phyloP scores from a whole-genome alignment of 192 early-diverging fungal species.

The Linnemannia elongata region DNA sequence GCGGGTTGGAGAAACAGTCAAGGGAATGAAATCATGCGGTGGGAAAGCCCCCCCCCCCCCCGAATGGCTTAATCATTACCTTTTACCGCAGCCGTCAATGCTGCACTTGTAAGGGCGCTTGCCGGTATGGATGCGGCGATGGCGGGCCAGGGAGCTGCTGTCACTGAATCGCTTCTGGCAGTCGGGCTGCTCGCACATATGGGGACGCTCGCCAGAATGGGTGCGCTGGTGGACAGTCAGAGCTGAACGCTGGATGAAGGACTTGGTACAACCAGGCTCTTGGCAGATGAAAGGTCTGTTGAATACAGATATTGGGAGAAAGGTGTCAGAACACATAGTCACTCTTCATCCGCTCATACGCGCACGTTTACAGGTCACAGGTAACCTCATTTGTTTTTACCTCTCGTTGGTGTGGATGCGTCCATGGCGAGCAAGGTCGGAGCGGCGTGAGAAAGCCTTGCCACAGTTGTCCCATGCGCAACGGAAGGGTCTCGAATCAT shows the following conservation, averaged over 20 bases:
- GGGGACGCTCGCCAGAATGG: conserved; percentile 84
- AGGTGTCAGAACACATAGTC: conserved; percentile 9
- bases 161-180: conserved; percentile 87
- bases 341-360: conserved; percentile 2
- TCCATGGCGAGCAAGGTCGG: conserved; percentile 82
- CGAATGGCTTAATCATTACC: conserved; percentile 32
- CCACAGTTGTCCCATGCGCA: conserved; percentile 73
- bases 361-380: neutral
- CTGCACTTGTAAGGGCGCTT: conserved; percentile 77
- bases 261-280: conserved; percentile 78
- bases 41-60: no score
- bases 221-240: conserved; percentile 85
- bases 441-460: conserved; percentile 79
- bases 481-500: conserved; percentile 61
- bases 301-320: neutral
- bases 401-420: conserved; percentile 87
- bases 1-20: neutral
- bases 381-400: conserved; percentile 14
- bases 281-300: conserved; percentile 74
- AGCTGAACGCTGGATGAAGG: conserved; percentile 87
- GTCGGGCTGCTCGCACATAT: conserved; percentile 73
- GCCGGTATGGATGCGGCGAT: conserved; percentile 76
- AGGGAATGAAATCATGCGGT: neutral
- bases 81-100: conserved; percentile 62
- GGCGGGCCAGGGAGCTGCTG: conserved; percentile 81